phyloP scores from a whole-genome alignment of 495 filamentous ascomycete genomes.

The Podospora pseudocomata region DNA sequence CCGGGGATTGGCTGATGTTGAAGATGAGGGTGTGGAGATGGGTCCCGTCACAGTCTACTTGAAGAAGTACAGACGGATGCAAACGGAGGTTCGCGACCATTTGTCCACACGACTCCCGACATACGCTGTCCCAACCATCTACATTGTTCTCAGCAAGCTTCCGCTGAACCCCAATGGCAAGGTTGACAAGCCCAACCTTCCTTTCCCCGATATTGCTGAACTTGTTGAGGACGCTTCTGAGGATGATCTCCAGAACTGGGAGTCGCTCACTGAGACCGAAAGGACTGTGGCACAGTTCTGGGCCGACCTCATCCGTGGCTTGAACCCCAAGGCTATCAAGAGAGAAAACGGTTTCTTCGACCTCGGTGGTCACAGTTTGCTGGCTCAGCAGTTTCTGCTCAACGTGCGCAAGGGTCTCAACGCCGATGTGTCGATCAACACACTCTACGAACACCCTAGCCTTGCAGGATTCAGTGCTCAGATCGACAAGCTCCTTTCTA shows the following conservation, averaged over 20 bases:
- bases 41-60: constrained; percentile 44
- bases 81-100: constrained; percentile 69
- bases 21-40: constrained; percentile 46
- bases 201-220: constrained; percentile 75
- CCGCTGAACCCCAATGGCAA: constrained; percentile 95
- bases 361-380: constrained; percentile 78
- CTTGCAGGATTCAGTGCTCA: constrained; percentile 69
- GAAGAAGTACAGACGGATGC: constrained; percentile 63
- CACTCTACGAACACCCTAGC: constrained; percentile 72
- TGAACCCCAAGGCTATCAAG: constrained; percentile 57
- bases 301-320: constrained; percentile 49
- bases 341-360: constrained; percentile 80
- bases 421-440: constrained; percentile 68
- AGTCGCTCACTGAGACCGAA: constrained; percentile 45
- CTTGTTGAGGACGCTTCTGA: constrained; percentile 56
- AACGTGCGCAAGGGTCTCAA: constrained; percentile 61
- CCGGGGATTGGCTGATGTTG: constrained; percentile 49
- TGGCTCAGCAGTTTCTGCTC: constrained; percentile 78
- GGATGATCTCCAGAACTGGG: constrained; percentile 66
- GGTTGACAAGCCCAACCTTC: constrained; percentile 83
- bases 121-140: constrained; percentile 76
- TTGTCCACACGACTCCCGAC: constrained; percentile 70
- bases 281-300: constrained; percentile 35
- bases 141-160: constrained; percentile 74
- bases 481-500: constrained; percentile 59